Evolutionary conservation across 2,329 filamentous ascomycete genomes (phyloP).

Genomic region (Fonsecaea monophora): DNA sequence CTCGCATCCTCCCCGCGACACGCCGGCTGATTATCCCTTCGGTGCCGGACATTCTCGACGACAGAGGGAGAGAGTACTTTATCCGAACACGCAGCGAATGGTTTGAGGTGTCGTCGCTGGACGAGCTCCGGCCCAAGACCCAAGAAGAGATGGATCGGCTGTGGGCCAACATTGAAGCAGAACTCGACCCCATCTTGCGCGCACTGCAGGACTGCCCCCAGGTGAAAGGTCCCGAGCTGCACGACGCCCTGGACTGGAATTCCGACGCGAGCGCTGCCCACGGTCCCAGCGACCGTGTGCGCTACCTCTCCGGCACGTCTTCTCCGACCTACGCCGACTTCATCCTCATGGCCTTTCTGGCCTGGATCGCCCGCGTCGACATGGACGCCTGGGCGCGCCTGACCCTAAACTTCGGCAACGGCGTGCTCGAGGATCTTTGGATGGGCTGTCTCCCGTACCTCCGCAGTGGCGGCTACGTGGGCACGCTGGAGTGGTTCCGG

Average conservation of each 20-base stretch:
- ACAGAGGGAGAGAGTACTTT: slow-evolving; percentile 21
- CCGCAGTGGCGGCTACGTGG: neutral
- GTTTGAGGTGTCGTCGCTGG: slow-evolving; percentile 17
- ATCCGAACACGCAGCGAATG: slow-evolving; percentile 16
- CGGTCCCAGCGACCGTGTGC: neutral
- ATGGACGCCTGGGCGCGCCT: slow-evolving; percentile 11
- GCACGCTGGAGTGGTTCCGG: slow-evolving; percentile 15
- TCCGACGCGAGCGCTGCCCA: neutral
- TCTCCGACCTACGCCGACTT: slow-evolving; percentile 20
- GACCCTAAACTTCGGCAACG: slow-evolving; percentile 1
- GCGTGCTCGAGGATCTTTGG: slow-evolving; percentile 16
- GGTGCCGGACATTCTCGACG: slow-evolving; percentile 21
- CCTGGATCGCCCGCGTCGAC: slow-evolving; percentile 23
- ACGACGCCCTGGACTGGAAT: slow-evolving; percentile 11
- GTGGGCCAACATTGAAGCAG: slow-evolving; percentile 4
- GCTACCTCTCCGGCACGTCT: slow-evolving; percentile 5
- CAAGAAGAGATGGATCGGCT: slow-evolving; percentile 12
- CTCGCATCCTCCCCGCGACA: slow-evolving; percentile 7
- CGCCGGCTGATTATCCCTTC: slow-evolving; percentile 20
- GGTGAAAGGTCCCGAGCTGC: neutral
- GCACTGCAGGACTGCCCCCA: neutral
- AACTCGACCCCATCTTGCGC: slow-evolving; percentile 6
- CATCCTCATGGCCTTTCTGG: slow-evolving; percentile 21
- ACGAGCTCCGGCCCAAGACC: slow-evolving; percentile 13
- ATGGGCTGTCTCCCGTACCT: slow-evolving; percentile 16